A percentile compares a stretch with the other conserved stretches of the same genome.
These are phyloP conservation scores for Ceriops tagal DNA, from an alignment of 345 rosid genomes.

Conservation along the genomic window DNA sequence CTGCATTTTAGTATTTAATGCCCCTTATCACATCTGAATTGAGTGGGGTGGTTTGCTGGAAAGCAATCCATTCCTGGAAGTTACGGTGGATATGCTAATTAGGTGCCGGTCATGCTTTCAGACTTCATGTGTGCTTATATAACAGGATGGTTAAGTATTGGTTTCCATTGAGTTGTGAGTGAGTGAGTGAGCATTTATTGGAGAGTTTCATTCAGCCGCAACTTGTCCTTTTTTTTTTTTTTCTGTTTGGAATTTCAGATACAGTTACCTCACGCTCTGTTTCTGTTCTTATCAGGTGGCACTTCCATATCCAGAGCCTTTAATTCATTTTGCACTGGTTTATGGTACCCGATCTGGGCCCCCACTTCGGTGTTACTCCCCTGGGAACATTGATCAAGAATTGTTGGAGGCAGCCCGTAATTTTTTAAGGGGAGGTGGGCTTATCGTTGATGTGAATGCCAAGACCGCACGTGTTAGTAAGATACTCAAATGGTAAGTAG, in stretches of 20 bases:
- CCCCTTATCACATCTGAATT: background rate
- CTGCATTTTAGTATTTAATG: background rate
- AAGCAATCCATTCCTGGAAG: background rate
- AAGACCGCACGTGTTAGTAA: conserved; percentile 55
- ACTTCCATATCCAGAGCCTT: conserved; percentile 66
- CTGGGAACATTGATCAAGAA: conserved; percentile 75
- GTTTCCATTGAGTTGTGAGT: too few relatives aligned
- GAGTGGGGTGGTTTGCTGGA: background rate
- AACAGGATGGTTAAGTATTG: too few relatives aligned
- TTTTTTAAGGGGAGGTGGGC: conserved; percentile 70
- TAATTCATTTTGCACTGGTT: conserved; percentile 72
- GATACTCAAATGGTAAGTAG: conserved; percentile 66
- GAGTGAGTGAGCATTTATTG: background rate
- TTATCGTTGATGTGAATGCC: conserved; percentile 47
- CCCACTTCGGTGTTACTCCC: conserved; percentile 65
- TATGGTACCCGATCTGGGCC: conserved; percentile 83
- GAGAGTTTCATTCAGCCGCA: background rate
- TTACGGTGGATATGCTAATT: too few relatives aligned
- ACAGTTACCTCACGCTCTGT: background rate
- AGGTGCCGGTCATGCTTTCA: too few relatives aligned
- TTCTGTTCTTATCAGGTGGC: conserved; percentile 39
- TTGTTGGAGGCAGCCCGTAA: conserved; percentile 65
- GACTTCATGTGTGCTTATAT: too few relatives aligned
- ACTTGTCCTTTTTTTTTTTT: background rate
- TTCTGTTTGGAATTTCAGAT: background rate